Base-by-base conservation (phyloP, 306 rosid species). In the Vigna radiata region DNA sequence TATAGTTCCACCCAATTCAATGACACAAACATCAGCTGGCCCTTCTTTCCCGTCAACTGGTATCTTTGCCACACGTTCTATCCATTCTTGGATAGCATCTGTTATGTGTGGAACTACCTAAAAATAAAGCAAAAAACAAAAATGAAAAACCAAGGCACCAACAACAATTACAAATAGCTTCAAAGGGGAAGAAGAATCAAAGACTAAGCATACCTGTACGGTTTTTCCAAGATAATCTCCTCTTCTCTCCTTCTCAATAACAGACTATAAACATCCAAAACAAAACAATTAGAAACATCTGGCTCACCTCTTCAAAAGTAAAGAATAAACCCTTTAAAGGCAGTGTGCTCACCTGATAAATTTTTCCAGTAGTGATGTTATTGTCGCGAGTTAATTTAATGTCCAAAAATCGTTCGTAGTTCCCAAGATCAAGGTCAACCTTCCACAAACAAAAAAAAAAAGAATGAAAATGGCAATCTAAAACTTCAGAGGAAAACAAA, bases 391-490 rank as follows among this genome's bases (percentile, higher is more conserved):
- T 92, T 67, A 92, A 74, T 58, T 88, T 92, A 70, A 85, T 69
- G 76, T 92, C 97, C 67, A 90, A 75, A 85, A 92, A 92, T 37
- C 96, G 93, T 79, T 92, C 96, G 83, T 92, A 92, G 81, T 92
- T 92, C 75, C 97, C 97, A 15, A 92, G 96, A 81, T 92, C 97
- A 67, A 92, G 96, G 89, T 92, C 97, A 79, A 92, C 97, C 96
- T 92, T 76, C 84, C 79, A 48, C 82, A 47, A 27, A 71, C 46
- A 46, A 5, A 82, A 72, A 61, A 31, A n/a, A 10, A 12, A 2
- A 29, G 54, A 69, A 46, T 33, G 36, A 70, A 63, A 56, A 19
- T 70, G 27, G 3, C 18, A 29, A 58, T 69, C 65, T 68, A 19
- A 31, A 78, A 77, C 31, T 59, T 71, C 41, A 13, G 37, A 44